Evolutionary conservation across 2,329 filamentous ascomycete species (phyloP).

Genomic region (Ophiostoma sp.): DNA sequence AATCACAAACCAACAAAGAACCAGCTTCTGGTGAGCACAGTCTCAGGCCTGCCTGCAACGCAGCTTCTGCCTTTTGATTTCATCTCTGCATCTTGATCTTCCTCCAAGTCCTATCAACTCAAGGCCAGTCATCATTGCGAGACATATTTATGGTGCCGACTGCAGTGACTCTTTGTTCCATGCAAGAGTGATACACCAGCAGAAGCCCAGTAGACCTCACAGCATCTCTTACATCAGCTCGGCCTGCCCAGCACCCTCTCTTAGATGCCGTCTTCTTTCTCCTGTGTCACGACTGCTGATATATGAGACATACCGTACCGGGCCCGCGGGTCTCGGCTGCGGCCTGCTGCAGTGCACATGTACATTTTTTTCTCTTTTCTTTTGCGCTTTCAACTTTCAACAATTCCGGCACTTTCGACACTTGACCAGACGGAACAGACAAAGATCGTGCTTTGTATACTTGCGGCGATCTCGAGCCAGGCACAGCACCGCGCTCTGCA

Average conservation of each 20-base stretch:
- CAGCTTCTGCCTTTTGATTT: neutral
- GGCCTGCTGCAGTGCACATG: constrained; percentile 5
- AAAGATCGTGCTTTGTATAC: neutral
- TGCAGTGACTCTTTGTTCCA: neutral
- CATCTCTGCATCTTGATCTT: neutral
- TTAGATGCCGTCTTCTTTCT: too few species aligned
- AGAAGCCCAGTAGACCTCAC: neutral
- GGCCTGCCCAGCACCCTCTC: too few species aligned
- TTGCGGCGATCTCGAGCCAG: neutral
- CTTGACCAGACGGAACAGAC: neutral
- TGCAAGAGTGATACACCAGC: neutral
- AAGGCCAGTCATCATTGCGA: neutral
- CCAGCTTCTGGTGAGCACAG: neutral
- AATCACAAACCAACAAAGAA: neutral
- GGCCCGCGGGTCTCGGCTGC: neutral
- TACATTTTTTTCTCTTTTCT: neutral
- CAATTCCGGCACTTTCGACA: too few species aligned
- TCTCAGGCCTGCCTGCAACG: neutral
- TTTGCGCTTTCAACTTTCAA: too few species aligned
- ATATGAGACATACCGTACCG: neutral
- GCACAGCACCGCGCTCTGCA: neutral
- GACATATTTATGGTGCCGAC: neutral
- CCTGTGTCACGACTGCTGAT: neutral
- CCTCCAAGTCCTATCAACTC: neutral
- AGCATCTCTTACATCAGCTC: neutral